Percentiles rank a stretch among this genome's conserved stretches.
phyloP scores from a whole-genome alignment of 164 flowering plant species.

The Umbellularia californica region DNA sequence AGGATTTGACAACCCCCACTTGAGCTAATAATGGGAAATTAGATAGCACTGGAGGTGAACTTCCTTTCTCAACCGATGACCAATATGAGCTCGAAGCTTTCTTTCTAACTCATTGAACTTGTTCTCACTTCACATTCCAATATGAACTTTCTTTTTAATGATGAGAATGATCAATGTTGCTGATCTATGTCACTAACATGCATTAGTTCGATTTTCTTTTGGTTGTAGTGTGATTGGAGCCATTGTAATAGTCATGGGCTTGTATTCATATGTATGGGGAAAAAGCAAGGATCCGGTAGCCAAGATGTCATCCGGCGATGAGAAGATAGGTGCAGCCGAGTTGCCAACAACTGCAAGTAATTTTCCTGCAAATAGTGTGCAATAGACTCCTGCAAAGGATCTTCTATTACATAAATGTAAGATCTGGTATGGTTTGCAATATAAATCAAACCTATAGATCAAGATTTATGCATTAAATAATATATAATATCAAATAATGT shows the following conservation, averaged over 20 bases:
- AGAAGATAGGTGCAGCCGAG: conserved; percentile 20
- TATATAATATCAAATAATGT: no score
- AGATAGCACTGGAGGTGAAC: no score
- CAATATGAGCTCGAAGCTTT: background rate
- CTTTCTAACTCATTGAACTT: no score
- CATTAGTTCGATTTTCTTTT: background rate
- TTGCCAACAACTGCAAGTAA: conserved; percentile 21
- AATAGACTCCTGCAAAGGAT: conserved; percentile 7
- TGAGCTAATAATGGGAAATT: no score
- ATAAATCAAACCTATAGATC: no score
- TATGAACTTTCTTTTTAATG: background rate
- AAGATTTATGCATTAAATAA: no score
- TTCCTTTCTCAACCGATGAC: background rate
- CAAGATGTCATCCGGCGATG: conserved; percentile 1
- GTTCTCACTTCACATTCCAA: background rate
- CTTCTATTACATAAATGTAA: no score
- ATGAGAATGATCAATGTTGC: background rate
- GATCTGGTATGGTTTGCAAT: no score
- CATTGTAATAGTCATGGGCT: conserved; percentile 42
- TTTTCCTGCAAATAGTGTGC: background rate
- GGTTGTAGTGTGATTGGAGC: conserved; percentile 47
- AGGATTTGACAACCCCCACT: no score
- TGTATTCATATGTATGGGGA: conserved; percentile 59
- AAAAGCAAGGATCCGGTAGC: conserved; percentile 43
- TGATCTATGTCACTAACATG: background rate